These are phyloP conservation scores for Syzygium malaccense DNA, from an alignment of 441 rosid genomes.

Conservation along the genomic window DNA sequence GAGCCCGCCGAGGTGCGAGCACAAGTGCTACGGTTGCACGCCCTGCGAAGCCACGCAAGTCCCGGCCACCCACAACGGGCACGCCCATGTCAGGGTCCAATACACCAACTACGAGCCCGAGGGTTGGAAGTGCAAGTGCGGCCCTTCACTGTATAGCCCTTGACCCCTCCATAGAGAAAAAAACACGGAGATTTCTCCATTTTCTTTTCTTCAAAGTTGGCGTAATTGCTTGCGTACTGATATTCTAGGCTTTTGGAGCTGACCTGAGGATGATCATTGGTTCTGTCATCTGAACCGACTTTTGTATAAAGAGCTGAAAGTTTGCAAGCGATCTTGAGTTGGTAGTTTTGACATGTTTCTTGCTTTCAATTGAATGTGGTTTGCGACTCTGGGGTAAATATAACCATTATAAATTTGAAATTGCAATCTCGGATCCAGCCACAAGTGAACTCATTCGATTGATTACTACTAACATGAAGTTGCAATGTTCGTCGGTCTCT, in stretches of 20 bases:
- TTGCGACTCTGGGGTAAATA: not conserved
- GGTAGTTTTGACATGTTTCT: not conserved
- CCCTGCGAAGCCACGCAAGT: conserved; percentile 66
- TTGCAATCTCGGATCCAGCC: too few species aligned
- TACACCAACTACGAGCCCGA: conserved; percentile 71
- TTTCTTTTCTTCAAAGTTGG: not conserved
- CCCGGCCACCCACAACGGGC: conserved; percentile 34
- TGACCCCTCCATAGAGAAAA: conserved; percentile 13
- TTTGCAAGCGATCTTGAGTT: not conserved
- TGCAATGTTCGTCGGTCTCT: too few species aligned
- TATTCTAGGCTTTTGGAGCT: not conserved
- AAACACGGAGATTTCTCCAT: not conserved
- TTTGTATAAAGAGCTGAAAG: not conserved
- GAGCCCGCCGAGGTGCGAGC: conserved; percentile 62
- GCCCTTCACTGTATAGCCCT: conserved; percentile 44
- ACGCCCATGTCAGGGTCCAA: conserved; percentile 20
- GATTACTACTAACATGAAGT: too few species aligned
- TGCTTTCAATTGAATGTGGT: not conserved
- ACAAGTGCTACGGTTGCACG: conserved; percentile 57
- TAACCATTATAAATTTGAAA: not conserved
- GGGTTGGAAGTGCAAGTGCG: conserved; percentile 74
- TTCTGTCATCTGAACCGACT: not conserved
- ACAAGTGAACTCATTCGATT: too few species aligned
- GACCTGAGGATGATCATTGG: not conserved
- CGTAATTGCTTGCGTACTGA: not conserved